These are phyloP conservation scores for Botrytis medusae DNA, from an alignment of 2,329 filamentous ascomycete species.

Conservation along the genomic window DNA sequence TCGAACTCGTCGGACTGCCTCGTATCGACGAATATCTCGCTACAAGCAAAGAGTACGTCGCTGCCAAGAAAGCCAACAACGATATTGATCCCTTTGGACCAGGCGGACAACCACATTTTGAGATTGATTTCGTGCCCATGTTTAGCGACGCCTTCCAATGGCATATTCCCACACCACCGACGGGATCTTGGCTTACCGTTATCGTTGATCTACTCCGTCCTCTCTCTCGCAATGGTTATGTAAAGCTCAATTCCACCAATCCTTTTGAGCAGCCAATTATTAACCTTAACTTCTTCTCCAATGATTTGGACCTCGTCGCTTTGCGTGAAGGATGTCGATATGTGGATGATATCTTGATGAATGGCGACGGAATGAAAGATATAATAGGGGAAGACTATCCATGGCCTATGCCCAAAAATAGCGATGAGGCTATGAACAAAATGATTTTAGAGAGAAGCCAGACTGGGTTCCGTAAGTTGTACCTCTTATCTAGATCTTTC, in stretches of 20 bases:
- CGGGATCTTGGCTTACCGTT: constrained; percentile 52
- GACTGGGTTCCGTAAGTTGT: background rate
- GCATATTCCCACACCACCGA: constrained; percentile 42
- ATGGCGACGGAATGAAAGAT: background rate
- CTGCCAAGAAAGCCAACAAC: constrained; percentile 44
- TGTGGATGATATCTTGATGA: constrained; percentile 49
- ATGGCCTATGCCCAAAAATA: background rate
- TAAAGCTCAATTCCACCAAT: constrained; percentile 45
- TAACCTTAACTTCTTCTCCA: constrained; percentile 39
- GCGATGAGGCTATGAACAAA: background rate
- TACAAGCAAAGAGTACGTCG: constrained; percentile 49
- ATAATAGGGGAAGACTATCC: background rate
- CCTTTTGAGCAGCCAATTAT: constrained; percentile 58
- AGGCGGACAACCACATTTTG: constrained; percentile 57
- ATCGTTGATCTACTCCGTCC: constrained; percentile 47
- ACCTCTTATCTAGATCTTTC: background rate
- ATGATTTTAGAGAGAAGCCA: background rate
- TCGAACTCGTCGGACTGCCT: constrained; percentile 56
- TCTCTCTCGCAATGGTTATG: constrained; percentile 44
- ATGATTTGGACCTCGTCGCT: constrained; percentile 53
- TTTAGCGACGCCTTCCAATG: constrained; percentile 49
- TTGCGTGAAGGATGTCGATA: constrained; percentile 43
- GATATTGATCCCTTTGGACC: constrained; percentile 55
- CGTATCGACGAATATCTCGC: constrained; percentile 56
- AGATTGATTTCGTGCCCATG: constrained; percentile 59